A percentile compares a stretch with the other conserved stretches of the same genome.
Conservation (phyloP, 805 yeast genomes). For the Kluyveromyces starmeri region DNA sequence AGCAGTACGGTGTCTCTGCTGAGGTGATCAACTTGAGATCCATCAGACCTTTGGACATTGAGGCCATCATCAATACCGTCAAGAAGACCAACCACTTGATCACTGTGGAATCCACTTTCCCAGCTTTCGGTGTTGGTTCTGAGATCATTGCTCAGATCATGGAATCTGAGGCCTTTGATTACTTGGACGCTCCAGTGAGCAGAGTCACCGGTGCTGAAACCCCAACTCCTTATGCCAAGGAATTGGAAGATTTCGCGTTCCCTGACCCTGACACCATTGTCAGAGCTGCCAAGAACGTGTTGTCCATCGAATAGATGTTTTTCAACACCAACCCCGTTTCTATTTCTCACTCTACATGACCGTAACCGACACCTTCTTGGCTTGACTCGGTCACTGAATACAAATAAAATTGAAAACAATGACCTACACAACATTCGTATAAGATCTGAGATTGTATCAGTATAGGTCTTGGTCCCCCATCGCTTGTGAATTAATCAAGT, state of each 20-base stretch:
- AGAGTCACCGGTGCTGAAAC: constrained; percentile 99
- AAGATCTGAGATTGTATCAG: too few species aligned
- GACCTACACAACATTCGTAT: too few species aligned
- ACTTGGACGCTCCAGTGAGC: constrained; percentile 96
- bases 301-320: constrained; percentile 48
- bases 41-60: constrained; percentile 91
- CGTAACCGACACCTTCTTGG: too few species aligned
- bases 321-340: too few species aligned
- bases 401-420: too few species aligned
- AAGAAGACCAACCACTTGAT: constrained; percentile 96
- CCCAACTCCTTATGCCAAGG: constrained; percentile 96
- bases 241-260: constrained; percentile 97
- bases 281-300: constrained; percentile 76
- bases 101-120: constrained; percentile 96
- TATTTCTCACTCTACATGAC: too few species aligned
- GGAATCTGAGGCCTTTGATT: constrained; percentile 98
- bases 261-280: constrained; percentile 88
- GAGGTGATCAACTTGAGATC: constrained; percentile 95
- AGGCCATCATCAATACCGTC: constrained; percentile 74
- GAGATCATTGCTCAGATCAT: constrained; percentile 95
- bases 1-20: constrained; percentile 78
- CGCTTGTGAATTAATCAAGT: too few species aligned
- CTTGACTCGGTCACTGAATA: too few species aligned
- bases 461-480: too few species aligned
- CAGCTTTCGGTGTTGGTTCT: constrained; percentile 97